A percentile compares a stretch with the other conserved stretches of the same genome.
Conservation (phyloP, 345 rosid genomes). For the Conringia planisiliqua region DNA sequence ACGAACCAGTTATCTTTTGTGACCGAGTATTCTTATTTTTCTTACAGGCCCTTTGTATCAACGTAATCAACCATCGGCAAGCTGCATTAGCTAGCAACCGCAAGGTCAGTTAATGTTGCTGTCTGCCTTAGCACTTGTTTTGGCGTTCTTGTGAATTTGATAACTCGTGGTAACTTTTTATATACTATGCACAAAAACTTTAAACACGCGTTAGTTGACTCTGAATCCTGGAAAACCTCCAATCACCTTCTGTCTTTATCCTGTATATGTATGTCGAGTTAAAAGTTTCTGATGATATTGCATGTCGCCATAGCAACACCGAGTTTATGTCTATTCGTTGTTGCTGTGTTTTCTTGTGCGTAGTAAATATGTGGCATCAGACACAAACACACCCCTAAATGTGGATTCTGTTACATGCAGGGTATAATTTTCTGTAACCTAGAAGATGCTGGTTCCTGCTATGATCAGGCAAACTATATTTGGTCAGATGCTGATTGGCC, state of each 20-base stretch:
- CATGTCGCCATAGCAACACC: not conserved
- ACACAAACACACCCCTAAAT: slow-evolving; percentile 13
- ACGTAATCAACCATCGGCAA: slow-evolving; percentile 59
- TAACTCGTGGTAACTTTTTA: not conserved
- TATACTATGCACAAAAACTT: not conserved
- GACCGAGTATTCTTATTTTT: slow-evolving; percentile 22
- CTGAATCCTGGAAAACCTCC: slow-evolving; percentile 10
- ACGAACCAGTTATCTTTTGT: slow-evolving; percentile 18
- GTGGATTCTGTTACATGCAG: slow-evolving; percentile 41
- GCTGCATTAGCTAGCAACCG: slow-evolving; percentile 82
- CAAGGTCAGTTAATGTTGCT: slow-evolving; percentile 55
- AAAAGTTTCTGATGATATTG: slow-evolving; percentile 4
- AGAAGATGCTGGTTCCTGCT: slow-evolving; percentile 44
- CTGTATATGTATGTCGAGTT: slow-evolving; percentile 1
- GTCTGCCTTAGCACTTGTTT: slow-evolving; percentile 18
- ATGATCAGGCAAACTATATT: slow-evolving; percentile 47
- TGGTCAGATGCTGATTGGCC: slow-evolving; percentile 94
- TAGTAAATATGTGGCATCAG: not conserved
- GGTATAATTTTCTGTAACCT: slow-evolving; percentile 73
- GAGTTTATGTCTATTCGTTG: not conserved
- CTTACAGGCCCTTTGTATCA: slow-evolving; percentile 76
- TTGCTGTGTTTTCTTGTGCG: slow-evolving; percentile 8
- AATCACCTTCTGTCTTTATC: slow-evolving; percentile 11
- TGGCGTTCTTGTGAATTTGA: slow-evolving; percentile 7
- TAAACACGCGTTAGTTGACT: not conserved